Base-by-base conservation (phyloP, 1,284 basidiomycete species). In the Ceratobasidium sp. region DNA sequence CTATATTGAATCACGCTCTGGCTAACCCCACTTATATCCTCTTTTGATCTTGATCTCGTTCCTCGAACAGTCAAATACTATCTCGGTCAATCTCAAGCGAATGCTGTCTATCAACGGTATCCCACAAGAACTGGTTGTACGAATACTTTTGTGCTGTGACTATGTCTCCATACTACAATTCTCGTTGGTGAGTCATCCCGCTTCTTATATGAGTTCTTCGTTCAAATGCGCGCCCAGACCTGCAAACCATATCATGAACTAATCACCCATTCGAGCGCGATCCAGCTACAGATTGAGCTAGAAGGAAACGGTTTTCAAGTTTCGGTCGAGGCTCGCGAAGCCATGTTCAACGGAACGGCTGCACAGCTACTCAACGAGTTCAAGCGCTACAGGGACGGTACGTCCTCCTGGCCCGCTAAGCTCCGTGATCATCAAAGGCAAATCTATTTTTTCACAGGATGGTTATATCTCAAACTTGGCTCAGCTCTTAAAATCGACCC, bases 401-500 rank as follows among this genome's bases (percentile, higher is more conserved):
- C 7, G 72, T 55, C 49, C 40, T 42, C 4, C 53, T 6, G 39
- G 15, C n/a, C 39, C 15, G 12, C 15, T 51, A 15, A 18, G 9
- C 28, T 46, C 40, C 23, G 4, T 58, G 40, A 23, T 23, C 39
- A 23, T 58, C 23, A 40, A 18, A 20, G n/a, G 2, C 12, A 26
- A 40, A n/a, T n/a, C n/a, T n/a, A n/a, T n/a, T 55, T n/a, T 60
- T 53, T 42, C 69, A 26, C 44, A 75, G 72, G 72, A 4, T 75
- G 72, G 72, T 39, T 75, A 39, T 75, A 75, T 55, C 58, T 75
- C 15, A 75, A 75, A 53, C 23, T 75, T 28, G 72, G 72, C 10
- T 12, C 23, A 15, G 42, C 72, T 12, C 60, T 46, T 23, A 39
- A 20, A 12, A 5, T 75, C 9, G 51, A 55, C 33, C 51, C 60